Conservation (phyloP, 805 yeast genomes). For the Barnettozyma botsteinii region DNA sequence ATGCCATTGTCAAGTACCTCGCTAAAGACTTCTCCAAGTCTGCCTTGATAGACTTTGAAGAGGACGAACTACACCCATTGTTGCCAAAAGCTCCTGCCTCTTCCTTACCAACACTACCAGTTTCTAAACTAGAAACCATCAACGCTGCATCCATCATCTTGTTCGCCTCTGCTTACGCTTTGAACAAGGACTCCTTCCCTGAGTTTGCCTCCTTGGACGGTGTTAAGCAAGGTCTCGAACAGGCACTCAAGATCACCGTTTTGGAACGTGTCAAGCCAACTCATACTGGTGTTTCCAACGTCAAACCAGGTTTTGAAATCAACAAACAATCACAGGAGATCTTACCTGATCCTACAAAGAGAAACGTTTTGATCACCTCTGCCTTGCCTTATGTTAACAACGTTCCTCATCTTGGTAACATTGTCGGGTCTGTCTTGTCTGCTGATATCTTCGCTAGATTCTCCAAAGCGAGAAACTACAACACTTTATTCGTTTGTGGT, state of each 20-base stretch:
- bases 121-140: conserved; percentile 26
- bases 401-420: conserved; percentile 97
- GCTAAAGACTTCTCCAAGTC: conserved; percentile 40
- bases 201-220: conserved; percentile 26
- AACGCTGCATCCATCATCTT: conserved; percentile 51
- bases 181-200: conserved; percentile 23
- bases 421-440: conserved; percentile 87
- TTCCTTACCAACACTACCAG: conserved; percentile 10
- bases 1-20: conserved; percentile 64
- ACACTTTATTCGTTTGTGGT: conserved; percentile 86
- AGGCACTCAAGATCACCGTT: conserved; percentile 42
- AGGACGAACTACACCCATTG: conserved; percentile 37
- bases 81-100: conserved; percentile 27
- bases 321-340: conserved; percentile 33
- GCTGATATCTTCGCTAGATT: conserved; percentile 94
- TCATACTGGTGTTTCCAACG: conserved; percentile 36
- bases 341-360: conserved; percentile 53
- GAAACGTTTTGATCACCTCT: conserved; percentile 85
- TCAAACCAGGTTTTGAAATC: conserved; percentile 24
- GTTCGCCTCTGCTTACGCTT: conserved; percentile 53
- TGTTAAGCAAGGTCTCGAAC: conserved; percentile 40
- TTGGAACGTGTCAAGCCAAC: conserved; percentile 35
- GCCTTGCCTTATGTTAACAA: conserved; percentile 98
- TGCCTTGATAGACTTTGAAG: conserved; percentile 36
- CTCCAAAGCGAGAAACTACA: conserved; percentile 82